Evolutionary conservation across 495 filamentous ascomycete species (phyloP).

Genomic region (Cetradonia linearis): DNA sequence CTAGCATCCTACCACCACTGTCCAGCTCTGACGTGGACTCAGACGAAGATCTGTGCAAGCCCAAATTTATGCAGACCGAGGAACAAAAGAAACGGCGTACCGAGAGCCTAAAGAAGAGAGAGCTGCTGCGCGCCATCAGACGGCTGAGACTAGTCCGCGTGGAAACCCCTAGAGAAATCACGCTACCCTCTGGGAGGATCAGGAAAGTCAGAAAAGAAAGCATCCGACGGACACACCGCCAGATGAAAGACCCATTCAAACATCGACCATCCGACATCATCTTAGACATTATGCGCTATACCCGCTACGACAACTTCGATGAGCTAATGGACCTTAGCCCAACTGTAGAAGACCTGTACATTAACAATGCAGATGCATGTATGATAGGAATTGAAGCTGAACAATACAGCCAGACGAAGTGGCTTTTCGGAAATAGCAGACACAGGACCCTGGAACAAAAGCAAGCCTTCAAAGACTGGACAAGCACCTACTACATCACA

Average conservation of each 20-base stretch:
- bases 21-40: not conserved
- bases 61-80: not conserved
- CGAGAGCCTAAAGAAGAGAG: not conserved
- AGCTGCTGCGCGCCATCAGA: not conserved
- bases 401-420: slow-evolving; percentile 10
- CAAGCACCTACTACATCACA: not conserved
- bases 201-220: not conserved
- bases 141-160: not conserved
- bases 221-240: not conserved
- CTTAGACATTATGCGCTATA: not conserved
- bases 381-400: slow-evolving; percentile 10
- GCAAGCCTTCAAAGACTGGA: slow-evolving; percentile 12
- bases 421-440: slow-evolving; percentile 13
- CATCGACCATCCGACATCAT: not conserved
- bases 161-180: not conserved
- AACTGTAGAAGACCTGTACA: not conserved
- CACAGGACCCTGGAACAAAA: slow-evolving; percentile 3
- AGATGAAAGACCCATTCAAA: not conserved
- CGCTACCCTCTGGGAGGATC: not conserved
- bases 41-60: not conserved
- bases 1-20: not conserved
- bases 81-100: not conserved
- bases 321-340: not conserved
- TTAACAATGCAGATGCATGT: not conserved
- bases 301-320: not conserved